These are phyloP conservation scores for Aspergillus transmontanensis DNA, from an alignment of 2,329 filamentous ascomycete species.

Conservation along the genomic window DNA sequence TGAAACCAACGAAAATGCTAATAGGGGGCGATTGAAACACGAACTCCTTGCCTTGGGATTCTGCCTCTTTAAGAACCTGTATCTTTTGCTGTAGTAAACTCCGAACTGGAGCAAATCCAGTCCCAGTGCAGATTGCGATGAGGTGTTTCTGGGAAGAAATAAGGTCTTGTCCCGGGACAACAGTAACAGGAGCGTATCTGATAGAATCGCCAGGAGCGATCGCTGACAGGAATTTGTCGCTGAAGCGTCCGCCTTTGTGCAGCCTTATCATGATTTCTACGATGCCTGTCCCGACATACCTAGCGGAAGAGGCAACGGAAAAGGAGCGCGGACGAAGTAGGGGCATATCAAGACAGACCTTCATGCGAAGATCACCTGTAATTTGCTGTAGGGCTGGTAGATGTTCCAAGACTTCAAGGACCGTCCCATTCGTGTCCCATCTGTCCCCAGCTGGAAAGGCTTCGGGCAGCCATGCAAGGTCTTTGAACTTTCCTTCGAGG, in stretches of 20 bases:
- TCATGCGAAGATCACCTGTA: not conserved
- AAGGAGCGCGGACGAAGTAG: conserved; percentile 2
- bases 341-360: not conserved
- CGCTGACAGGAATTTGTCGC: not conserved
- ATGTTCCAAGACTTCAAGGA: not conserved
- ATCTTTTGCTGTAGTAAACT: conserved; percentile 8
- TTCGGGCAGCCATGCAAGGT: not conserved
- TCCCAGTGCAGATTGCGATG: conserved; percentile 2
- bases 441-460: not conserved
- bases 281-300: not conserved
- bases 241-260: conserved; percentile 4
- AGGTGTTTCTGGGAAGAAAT: not conserved
- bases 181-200: not conserved
- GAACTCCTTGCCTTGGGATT: not conserved
- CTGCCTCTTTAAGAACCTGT: not conserved
- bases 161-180: not conserved
- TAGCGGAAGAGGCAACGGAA: conserved; percentile 5
- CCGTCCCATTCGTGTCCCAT: not conserved
- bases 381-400: not conserved
- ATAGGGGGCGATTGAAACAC: not conserved
- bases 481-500: not conserved
- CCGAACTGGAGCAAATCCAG: conserved; percentile 5
- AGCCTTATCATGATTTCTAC: conserved; percentile 3
- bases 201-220: not conserved
- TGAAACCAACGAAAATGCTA: not conserved